Evolutionary conservation across 2,329 filamentous ascomycete species (phyloP), one percentile per base, ranked within the genome.

Genomic region (Ceratocystis colombiana): DNA sequence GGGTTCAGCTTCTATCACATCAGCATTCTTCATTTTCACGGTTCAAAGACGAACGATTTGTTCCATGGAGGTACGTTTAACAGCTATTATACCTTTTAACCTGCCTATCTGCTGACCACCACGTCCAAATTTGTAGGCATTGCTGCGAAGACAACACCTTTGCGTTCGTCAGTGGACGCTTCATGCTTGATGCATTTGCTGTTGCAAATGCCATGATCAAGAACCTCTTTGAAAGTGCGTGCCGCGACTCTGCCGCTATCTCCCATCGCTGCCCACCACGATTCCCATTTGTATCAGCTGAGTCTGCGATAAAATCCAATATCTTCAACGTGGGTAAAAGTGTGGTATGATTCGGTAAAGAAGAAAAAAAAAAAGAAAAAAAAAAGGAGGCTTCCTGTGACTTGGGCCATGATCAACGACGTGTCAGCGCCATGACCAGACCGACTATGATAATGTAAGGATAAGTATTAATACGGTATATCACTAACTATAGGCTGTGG

Each of bases 91-190:
- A 2, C 22, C 7, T 50, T 48, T 20, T 28, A 20, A 7, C 10
- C 46, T 5, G 1, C 2, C 5, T 25, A 50, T 37, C 2, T 37
- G 7, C 61, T 63, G 17, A 63, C 20, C 5, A 3, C 37, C 1
- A 6, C 6, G 7, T 15, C 15, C 30, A 7, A 28, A 20, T 10
- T 8, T 61, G 3, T 33, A 68, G 66, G 45, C 44, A 68, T 30
- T 68, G 44, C 30, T 63, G 50, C 44, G 64, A 68, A 17, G 66
- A 68, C 50, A 61, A 68, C 37, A 65, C 50, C 1, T 68, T 68
- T 61, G 64, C 64, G 2, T 68, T 68, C 61, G 46, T 68, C 44
- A 66, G 66, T 46, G 66, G 66, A 15, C 63, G 64, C 5, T 68
- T 68, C 46, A 68, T 68, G 66, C 62, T 55, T 4, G 66, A 68